Base-by-base conservation (phyloP, 1,284 basidiomycete species). In the Pseudozyma flocculosa region DNA sequence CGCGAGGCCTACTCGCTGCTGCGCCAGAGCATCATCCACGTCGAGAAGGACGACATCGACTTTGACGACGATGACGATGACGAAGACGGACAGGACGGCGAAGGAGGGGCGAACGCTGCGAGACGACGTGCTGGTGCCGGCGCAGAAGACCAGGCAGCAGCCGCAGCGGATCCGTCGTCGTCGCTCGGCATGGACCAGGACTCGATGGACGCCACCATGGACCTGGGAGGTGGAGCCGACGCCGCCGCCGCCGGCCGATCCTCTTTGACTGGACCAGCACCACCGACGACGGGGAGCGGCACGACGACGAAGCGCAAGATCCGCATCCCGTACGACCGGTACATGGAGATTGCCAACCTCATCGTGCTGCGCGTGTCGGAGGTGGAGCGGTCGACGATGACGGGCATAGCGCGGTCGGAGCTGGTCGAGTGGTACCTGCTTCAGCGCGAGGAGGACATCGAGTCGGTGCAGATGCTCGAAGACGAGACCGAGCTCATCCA, bases 391-490 rank as follows among this genome's bases (percentile, higher is more conserved):
- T 84, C 86, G 64, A 87, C 85, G 1, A 87, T 87, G 22, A 83
- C 81, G 42, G 93, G 93, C 11, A 80, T 95, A 22, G 26, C 52
- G 4, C 89, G 93, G 61, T 92, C 93, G 73, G 74, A 66, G 39
- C 83, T 99, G 41, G 87, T 95, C 57, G 90, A 95, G 78, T 95
- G 92, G 92, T 98, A 97, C 78, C 84, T 98, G 47, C 92, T 98
- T 81, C 81, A 85, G 42, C 59, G 65, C 34, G 95, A 98, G 79
- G 82, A 83, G 32, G 87, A 92, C 63, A 82, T 97, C 43, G 85
- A 88, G 60, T 86, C 87, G 43, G 83, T 92, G 15, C 91, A 93
- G 50, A 88, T 94, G 74, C 81, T 95, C n/a, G 91, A 96, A 70
- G 87, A 89, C 66, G 90, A 98, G 81, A 88, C 87, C 70, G 88